phyloP scores from a whole-genome alignment of 2,329 filamentous ascomycete species.

The Claviceps paspali region DNA sequence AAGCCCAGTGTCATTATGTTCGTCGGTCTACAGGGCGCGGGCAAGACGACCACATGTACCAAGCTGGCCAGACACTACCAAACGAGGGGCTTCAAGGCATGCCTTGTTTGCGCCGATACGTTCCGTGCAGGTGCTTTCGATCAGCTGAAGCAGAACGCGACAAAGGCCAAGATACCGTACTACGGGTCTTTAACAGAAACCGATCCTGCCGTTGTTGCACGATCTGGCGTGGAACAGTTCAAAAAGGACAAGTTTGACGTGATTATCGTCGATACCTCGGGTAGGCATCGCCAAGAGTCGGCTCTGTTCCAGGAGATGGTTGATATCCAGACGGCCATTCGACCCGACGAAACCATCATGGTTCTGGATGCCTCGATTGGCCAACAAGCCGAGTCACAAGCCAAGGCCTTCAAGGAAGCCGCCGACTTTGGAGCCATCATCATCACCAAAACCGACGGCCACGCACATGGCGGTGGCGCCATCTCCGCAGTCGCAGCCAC shows the following conservation, averaged over 20 bases:
- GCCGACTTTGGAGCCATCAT: constrained; percentile 97
- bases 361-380: constrained; percentile 93
- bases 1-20: constrained; percentile 99
- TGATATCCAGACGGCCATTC: constrained; percentile 83
- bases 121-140: constrained; percentile 98
- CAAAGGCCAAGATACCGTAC: constrained; percentile 97
- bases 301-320: constrained; percentile 96
- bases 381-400: constrained; percentile 87
- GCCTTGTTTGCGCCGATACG: constrained; percentile 91
- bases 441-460: constrained; percentile 96
- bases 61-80: constrained; percentile 94
- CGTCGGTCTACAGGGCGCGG: constrained; percentile 90
- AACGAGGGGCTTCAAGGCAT: constrained; percentile 80
- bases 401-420: constrained; percentile 91
- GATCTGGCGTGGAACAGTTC: constrained; percentile 96
- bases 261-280: constrained; percentile 96
- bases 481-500: constrained; percentile 96
- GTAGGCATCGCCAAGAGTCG: constrained; percentile 85
- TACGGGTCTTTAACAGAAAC: constrained; percentile 94
- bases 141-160: constrained; percentile 96
- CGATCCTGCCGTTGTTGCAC: constrained; percentile 81
- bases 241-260: constrained; percentile 98
- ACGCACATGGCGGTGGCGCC: constrained; percentile 87
- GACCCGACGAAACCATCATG: constrained; percentile 94
- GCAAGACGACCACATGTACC: constrained; percentile 96